These are phyloP conservation scores for Didymella sp. DNA, from an alignment of 2,329 filamentous ascomycete genomes.

Conservation along the genomic window DNA sequence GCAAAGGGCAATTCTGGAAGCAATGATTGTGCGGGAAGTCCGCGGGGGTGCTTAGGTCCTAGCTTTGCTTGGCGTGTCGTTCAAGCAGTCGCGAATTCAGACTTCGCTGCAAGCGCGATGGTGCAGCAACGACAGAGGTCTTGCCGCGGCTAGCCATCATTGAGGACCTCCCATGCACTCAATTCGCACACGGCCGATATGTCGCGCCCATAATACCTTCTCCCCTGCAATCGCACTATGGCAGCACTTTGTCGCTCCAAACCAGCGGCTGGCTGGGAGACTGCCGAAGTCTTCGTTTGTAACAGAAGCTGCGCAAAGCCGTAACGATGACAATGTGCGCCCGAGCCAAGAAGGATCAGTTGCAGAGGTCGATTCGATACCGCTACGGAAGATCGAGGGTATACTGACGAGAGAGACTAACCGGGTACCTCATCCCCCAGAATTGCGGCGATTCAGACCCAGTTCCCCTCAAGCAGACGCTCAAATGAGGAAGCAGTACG, in stretches of 20 bases:
- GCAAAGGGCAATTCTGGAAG: neutral
- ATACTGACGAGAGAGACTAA: neutral
- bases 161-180: constrained; percentile 38
- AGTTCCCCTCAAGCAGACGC: neutral
- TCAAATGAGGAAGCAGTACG: neutral
- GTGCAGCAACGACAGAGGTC: constrained; percentile 8
- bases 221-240: constrained; percentile 41
- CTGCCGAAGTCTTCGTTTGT: constrained; percentile 31
- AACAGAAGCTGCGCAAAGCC: constrained; percentile 9
- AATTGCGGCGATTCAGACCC: neutral
- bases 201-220: constrained; percentile 45
- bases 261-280: constrained; percentile 17
- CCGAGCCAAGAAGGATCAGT: neutral
- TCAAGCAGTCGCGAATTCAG: constrained; percentile 12
- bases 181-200: constrained; percentile 34
- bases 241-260: constrained; percentile 43
- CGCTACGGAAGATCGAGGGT: neutral
- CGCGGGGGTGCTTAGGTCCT: constrained; percentile 22
- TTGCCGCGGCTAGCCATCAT: constrained; percentile 10
- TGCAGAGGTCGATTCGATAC: neutral
- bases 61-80: constrained; percentile 30
- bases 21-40: constrained; percentile 19
- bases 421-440: neutral
- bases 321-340: neutral
- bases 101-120: constrained; percentile 6